These are phyloP conservation scores for Podila horticola DNA, from an alignment of 192 early-diverging fungal genomes.

Conservation along the genomic window DNA sequence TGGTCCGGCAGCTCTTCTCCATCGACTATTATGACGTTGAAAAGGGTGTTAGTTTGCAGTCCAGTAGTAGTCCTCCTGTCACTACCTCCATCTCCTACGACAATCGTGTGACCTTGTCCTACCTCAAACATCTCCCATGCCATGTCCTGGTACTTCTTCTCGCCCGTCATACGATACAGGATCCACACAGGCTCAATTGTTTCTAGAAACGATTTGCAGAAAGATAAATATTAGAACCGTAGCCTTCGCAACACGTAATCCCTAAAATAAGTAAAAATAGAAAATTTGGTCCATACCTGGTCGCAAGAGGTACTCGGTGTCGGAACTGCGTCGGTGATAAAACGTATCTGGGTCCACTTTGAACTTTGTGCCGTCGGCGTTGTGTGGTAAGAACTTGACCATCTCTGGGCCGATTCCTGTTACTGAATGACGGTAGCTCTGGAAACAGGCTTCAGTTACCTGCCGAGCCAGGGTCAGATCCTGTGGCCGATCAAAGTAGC, in stretches of 20 bases:
- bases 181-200: constrained; percentile 74
- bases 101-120: background rate
- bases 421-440: constrained; percentile 43
- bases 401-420: constrained; percentile 60
- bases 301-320: background rate
- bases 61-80: no score
- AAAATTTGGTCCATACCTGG: background rate
- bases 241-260: no score
- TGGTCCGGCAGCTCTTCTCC: constrained; percentile 47
- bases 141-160: constrained; percentile 65
- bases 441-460: constrained; percentile 53
- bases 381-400: constrained; percentile 25
- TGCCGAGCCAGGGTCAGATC: constrained; percentile 32
- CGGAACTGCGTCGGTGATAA: background rate
- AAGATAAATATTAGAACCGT: background rate
- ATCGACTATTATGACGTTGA: constrained; percentile 32
- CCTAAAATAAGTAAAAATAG: background rate
- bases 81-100: no score
- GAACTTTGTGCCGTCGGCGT: background rate
- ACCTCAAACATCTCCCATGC: constrained; percentile 70
- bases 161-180: constrained; percentile 72
- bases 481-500: constrained; percentile 27
- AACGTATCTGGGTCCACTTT: background rate
- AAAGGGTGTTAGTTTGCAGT: background rate
- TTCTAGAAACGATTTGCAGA: constrained; percentile 46